phyloP scores from a whole-genome alignment of 306 rosid species.

The Citrullus colocynthis region DNA sequence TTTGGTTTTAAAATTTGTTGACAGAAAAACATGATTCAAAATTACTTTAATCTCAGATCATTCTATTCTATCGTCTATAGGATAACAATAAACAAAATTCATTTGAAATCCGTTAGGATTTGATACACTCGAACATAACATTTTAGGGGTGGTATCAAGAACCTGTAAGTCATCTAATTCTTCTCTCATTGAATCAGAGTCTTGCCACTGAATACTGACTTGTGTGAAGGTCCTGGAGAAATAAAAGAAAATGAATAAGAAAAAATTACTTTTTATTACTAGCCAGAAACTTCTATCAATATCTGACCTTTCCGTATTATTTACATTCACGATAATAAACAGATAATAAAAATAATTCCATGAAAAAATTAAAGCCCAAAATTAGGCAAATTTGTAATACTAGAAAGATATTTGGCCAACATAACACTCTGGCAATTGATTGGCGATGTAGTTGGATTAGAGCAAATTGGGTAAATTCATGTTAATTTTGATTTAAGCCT shows the following conservation, averaged over 20 bases:
- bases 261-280: background rate
- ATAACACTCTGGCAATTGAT: background rate
- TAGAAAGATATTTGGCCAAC: background rate
- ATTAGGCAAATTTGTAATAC: background rate
- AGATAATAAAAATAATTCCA: background rate
- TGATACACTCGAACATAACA: background rate
- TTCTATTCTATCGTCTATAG: background rate
- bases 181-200: conserved; percentile 95
- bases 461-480: background rate
- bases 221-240: conserved; percentile 83
- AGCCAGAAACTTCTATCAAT: background rate
- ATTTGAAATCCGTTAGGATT: background rate
- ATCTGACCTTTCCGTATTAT: background rate
- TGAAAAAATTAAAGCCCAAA: background rate
- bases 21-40: background rate
- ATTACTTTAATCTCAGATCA: background rate
- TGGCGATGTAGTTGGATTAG: background rate
- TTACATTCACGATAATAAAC: background rate
- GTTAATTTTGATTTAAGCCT: background rate
- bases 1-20: background rate
- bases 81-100: background rate
- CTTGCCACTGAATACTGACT: conserved; percentile 99
- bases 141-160: background rate
- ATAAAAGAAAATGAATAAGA: conserved; percentile 3
- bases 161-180: conserved; percentile 97